Base-by-base conservation (phyloP, 176 grass and related monocot genomes). In the Oryza coarctata region DNA sequence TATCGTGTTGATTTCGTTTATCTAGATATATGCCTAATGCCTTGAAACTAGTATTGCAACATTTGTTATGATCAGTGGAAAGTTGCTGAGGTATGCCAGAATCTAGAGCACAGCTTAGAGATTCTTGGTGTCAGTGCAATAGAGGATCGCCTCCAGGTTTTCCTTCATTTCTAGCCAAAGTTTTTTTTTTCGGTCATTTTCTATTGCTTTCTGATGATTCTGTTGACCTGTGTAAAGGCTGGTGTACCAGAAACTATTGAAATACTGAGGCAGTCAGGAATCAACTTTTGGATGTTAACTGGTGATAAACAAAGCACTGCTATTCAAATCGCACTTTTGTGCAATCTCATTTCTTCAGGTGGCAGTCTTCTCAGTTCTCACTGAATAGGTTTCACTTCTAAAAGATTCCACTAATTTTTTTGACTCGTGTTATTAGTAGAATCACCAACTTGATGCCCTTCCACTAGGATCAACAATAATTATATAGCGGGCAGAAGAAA, bases 331-430 rank as follows among this genome's bases (percentile, higher is more conserved):
- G 92, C 95, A 69, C 88, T 98, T 75, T 78, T 88, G 28, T 98
- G 95, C 79, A 98, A 98, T 79, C 89, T 98, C 29, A 98, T 95
- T 86, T 93, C 92, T 88, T 98, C 92, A 95, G 95, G 95, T 98
- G 74, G 15, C 62, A 45, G 3, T 63, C 20, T 58, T 82, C 61
- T 71, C 34, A 34, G 14, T 33, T 82, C 60, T 71, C 30, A 35
- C n/a, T 34, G 32, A 70, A 30, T 28, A 65, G 0, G 29, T 81
- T 82, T 80, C 64, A 69, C 58, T 74, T 7, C 49, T 9, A 38
- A 22, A 57, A 32, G 64, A 8, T 71, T 85, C n/a, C 7, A 29
- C 70, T 31, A 41, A 63, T 12, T 15, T 31, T 36, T 34, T 27
- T 83, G 11, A 65, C 33, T 62, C 28, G 57, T 49, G 70, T 34